These are phyloP conservation scores for Trichomonas vaginalis DNA, from an alignment of 208 protist genomes.

Conservation along the genomic window DNA sequence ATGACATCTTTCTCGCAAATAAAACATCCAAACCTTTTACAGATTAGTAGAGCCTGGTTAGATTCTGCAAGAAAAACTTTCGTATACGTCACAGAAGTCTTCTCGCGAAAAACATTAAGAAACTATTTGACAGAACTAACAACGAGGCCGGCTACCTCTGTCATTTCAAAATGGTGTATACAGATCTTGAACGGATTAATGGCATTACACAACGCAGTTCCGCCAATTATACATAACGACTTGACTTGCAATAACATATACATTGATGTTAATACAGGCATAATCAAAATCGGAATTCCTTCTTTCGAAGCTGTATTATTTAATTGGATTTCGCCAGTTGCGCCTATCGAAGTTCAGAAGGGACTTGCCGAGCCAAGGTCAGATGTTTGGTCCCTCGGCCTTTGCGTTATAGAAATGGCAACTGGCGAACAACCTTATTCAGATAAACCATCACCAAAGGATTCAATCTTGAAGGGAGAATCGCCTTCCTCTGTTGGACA, in stretches of 20 bases:
- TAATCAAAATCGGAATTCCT: neutral
- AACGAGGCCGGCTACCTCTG: neutral
- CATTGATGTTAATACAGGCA: neutral
- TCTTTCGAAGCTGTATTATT: neutral
- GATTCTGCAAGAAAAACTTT: neutral
- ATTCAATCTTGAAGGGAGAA: neutral
- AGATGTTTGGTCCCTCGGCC: neutral
- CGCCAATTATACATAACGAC: neutral
- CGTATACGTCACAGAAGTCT: neutral
- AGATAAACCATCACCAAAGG: neutral
- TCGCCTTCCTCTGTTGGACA: neutral
- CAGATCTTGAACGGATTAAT: neutral
- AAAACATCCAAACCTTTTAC: neutral
- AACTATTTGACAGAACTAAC: neutral
- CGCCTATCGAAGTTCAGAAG: neutral
- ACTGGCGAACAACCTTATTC: neutral
- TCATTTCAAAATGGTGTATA: neutral
- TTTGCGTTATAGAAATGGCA: neutral
- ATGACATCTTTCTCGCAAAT: neutral
- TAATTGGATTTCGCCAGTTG: neutral
- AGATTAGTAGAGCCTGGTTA: neutral
- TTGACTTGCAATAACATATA: neutral
- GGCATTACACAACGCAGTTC: neutral
- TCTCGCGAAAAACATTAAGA: neutral
- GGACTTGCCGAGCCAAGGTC: neutral